Base-by-base conservation (phyloP, 306 rosid genomes). In the Glycine tomentella region DNA sequence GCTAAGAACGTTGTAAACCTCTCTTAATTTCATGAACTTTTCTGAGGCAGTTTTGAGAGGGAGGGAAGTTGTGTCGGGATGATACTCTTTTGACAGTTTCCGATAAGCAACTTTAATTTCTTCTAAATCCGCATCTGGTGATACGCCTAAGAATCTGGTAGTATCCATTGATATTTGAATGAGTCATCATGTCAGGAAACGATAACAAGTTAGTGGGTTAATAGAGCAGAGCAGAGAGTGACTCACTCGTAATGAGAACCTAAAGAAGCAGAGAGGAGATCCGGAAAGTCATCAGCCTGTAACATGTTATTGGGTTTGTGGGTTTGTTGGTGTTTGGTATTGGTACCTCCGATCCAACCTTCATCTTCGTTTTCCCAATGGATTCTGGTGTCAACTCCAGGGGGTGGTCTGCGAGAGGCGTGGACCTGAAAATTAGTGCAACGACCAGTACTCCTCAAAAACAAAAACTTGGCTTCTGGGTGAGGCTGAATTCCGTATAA, bases 11-110 rank as follows among this genome's bases (percentile, higher is more conserved):
- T 89, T 79, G 83, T 92, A 94, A 65, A 90, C 79, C 84, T 92
- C 92, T 83, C 88, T 89, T 49, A 94, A 44, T 82, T 88, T 90
- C 94, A 92, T 81, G 75, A 94, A 92, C 82, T 92, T 92, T 10
- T 85, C 91, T 0, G 98, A 95, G 4, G 98, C 97, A 7, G 92
- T 77, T 79, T 89, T 89, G 5, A 95, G 86, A 13, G 98, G 98
- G 53, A 95, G 98, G 1, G 95, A 89, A n/a, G 98, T 95, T 50
- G 98, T 95, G 89, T 95, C 98, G 14, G 98, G 98, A 83, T 95
- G 98, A 82, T 91, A 95, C 80, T 95, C 98, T 70, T 95, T 95
- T 36, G 97, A 92, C 50, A 95, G 64, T 81, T 91, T 90, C 58
- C 95, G 62, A 79, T 91, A 92, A 1, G 97, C 94, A 25, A 89